Base-by-base conservation (phyloP, 1,139 yeast species). In the Candida sp. region DNA sequence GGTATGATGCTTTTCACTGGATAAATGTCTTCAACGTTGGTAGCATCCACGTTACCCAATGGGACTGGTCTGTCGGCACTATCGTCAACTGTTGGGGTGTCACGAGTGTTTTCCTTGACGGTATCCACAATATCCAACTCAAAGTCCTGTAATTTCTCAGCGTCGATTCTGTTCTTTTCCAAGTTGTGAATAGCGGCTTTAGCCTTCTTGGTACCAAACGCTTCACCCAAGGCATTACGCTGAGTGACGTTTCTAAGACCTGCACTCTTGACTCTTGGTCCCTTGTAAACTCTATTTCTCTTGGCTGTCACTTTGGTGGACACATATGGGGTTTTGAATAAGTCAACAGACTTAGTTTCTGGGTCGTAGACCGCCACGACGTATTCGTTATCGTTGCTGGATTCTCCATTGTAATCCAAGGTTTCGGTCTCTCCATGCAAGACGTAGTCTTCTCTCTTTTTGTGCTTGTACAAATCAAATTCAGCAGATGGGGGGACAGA, bases 151-250 rank as follows among this genome's bases (percentile, higher is more conserved):
- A 93, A 78, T 68, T 85, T 84, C 47, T 84, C 96, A 2, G 97
- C 81, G 67, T 94, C 98, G 65, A 94, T 86, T 64, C 88, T 81
- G 72, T 94, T 94, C 69, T 88, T 84, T 65, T 88, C 96, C 63
- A 85, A 70, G 66, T 88, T 93, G 48, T 83, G 77, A 65, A 96
- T 90, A 37, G 97, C 96, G 63, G 90, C 88, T 73, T 91, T 93
- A 54, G 98, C 98, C 72, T 87, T 93, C 73, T 90, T 91, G 54
- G 99, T 93, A 80, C 99, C 99, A 61, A 94, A 94, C 2, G 96
- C 96, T 70, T 91, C 94, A 65, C 99, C 99, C 63, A 94, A 80
- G 3, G 90, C 90, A 56, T 83, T 89, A 67, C 97, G 81, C 70
- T 89, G 90, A 11, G 77, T 75, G 40, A 77, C 69, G 58, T 76